Evolutionary conservation across 2,329 filamentous ascomycete species (phyloP).

Genomic region (Calonectria montana): DNA sequence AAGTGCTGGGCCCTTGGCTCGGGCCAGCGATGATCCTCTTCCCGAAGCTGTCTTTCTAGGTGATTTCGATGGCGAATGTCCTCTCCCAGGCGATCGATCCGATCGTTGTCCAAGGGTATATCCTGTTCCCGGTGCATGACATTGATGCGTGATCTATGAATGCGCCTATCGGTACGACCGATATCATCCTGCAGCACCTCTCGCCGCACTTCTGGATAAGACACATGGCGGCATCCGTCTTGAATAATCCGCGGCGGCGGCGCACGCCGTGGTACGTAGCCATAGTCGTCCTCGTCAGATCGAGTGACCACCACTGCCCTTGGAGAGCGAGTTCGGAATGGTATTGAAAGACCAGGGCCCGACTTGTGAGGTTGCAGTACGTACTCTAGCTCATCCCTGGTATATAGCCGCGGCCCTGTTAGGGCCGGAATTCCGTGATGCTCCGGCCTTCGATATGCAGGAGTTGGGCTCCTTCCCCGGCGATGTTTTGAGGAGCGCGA

Average conservation of each 20-base stretch:
- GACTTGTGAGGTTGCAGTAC: background rate
- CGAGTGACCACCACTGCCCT: background rate
- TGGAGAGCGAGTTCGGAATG: background rate
- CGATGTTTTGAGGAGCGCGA: slow-evolving; percentile 19
- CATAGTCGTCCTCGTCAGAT: slow-evolving; percentile 16
- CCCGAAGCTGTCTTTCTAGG: slow-evolving; percentile 21
- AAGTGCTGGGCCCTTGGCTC: background rate
- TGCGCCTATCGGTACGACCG: slow-evolving; percentile 19
- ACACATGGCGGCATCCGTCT: slow-evolving; percentile 30
- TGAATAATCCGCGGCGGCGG: slow-evolving; percentile 35
- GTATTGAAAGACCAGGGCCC: background rate
- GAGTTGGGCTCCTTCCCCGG: slow-evolving; percentile 24
- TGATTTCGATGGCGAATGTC: slow-evolving; percentile 24
- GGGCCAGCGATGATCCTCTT: background rate
- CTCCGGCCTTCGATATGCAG: slow-evolving; percentile 26
- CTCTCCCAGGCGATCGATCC: slow-evolving; percentile 30
- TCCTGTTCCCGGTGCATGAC: slow-evolving; percentile 20
- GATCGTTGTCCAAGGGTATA: slow-evolving; percentile 24
- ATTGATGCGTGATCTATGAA: slow-evolving; percentile 30
- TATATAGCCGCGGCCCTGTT: background rate
- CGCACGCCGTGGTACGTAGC: slow-evolving; percentile 17
- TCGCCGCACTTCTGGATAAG: slow-evolving; percentile 28
- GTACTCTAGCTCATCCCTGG: background rate
- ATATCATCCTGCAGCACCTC: slow-evolving; percentile 25
- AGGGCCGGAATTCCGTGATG: slow-evolving; percentile 15